phyloP scores from a whole-genome alignment of 2,329 filamentous ascomycete genomes.

The Amauroascus verrucosus region DNA sequence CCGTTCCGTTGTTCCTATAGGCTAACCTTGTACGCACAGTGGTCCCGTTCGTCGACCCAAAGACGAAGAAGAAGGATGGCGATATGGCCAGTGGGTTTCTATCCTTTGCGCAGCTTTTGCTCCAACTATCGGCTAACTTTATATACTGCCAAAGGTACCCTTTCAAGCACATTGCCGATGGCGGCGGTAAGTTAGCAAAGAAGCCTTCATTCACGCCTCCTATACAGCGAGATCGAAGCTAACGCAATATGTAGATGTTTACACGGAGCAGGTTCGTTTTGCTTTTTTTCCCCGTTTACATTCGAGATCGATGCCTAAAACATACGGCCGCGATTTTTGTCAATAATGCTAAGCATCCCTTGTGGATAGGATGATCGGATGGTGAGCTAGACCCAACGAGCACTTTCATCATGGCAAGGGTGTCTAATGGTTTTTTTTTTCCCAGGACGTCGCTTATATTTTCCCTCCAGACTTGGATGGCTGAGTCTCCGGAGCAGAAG shows the following conservation, averaged over 20 bases:
- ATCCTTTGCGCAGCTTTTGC: conserved; percentile 11
- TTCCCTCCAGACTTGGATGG: conserved; percentile 40
- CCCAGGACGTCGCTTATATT: conserved; percentile 40
- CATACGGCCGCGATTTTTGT: neutral
- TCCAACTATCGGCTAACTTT: neutral
- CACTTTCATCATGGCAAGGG: neutral
- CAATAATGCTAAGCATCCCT: neutral
- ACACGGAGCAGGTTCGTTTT: conserved; percentile 71
- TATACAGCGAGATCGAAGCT: conserved; percentile 6
- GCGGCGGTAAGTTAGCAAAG: conserved; percentile 52
- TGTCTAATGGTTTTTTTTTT: neutral
- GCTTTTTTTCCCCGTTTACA: neutral
- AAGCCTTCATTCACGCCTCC: neutral
- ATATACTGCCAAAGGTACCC: conserved; percentile 38
- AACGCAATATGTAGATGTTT: conserved; percentile 54
- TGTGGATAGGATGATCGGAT: conserved; percentile 50
- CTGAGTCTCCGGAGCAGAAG: conserved; percentile 40
- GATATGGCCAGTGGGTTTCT: conserved; percentile 64
- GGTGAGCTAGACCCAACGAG: conserved; percentile 33
- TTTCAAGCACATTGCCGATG: conserved; percentile 81
- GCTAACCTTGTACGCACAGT: conserved; percentile 43
- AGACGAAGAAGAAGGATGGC: conserved; percentile 49
- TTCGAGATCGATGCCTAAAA: neutral
- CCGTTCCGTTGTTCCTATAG: conserved; percentile 6
- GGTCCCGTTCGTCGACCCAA: conserved; percentile 75